These are phyloP conservation scores for Aspergillus campestris DNA, from an alignment of 495 filamentous ascomycete species.

Conservation along the genomic window DNA sequence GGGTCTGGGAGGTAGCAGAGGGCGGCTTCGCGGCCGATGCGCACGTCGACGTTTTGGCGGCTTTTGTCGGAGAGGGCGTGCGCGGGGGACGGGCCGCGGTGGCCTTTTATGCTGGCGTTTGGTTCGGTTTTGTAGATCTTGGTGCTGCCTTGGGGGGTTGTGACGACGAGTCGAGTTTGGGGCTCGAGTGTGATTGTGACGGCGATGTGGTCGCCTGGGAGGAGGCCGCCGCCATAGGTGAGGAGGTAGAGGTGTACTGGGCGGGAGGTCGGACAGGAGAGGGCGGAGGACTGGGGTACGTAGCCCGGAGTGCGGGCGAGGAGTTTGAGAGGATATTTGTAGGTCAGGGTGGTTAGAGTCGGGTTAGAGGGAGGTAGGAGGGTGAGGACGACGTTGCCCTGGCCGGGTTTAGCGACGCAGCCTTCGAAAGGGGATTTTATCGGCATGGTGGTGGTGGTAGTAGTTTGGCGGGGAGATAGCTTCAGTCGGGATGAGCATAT, in stretches of 20 bases:
- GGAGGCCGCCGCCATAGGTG: slow-evolving; percentile 89
- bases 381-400: slow-evolving; percentile 66
- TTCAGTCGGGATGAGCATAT: background rate
- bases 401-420: slow-evolving; percentile 62
- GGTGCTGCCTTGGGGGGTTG: slow-evolving; percentile 84
- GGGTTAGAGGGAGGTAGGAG: slow-evolving; percentile 64
- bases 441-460: slow-evolving; percentile 21
- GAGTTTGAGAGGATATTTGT: slow-evolving; percentile 92
- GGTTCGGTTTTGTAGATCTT: slow-evolving; percentile 81
- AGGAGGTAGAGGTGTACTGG: slow-evolving; percentile 72
- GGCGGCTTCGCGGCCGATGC: slow-evolving; percentile 51
- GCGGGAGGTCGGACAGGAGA: slow-evolving; percentile 19
- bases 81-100: slow-evolving; percentile 15
- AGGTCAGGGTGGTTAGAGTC: slow-evolving; percentile 65
- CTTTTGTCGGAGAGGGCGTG: slow-evolving; percentile 43
- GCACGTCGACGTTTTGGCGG: slow-evolving; percentile 58
- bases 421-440: slow-evolving; percentile 56
- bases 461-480: background rate
- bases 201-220: slow-evolving; percentile 73
- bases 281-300: slow-evolving; percentile 20
- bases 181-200: slow-evolving; percentile 59
- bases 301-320: slow-evolving; percentile 55
- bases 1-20: slow-evolving; percentile 94
- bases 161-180: slow-evolving; percentile 64
- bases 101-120: slow-evolving; percentile 26